phyloP scores from a whole-genome alignment of 352 stramenopile species.

The Pythium coloratum region DNA sequence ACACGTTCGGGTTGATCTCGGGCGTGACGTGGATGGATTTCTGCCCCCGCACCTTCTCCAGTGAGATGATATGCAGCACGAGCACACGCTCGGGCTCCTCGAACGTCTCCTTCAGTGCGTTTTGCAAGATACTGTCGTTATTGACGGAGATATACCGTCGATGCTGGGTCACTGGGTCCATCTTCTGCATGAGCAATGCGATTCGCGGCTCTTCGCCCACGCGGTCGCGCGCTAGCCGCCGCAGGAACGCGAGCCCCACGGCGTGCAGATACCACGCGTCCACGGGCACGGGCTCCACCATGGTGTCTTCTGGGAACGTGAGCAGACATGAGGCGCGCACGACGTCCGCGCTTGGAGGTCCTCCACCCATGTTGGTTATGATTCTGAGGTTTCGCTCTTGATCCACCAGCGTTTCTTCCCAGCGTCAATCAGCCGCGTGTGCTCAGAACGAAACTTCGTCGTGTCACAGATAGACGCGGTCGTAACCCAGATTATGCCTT shows the following conservation, averaged over 20 bases:
- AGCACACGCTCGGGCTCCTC: slow-evolving; percentile 54
- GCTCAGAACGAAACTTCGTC: not conserved
- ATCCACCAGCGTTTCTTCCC: not conserved
- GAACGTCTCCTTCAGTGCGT: slow-evolving; percentile 72
- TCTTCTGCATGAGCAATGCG: slow-evolving; percentile 59
- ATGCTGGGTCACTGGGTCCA: slow-evolving; percentile 27
- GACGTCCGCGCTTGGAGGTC: slow-evolving; percentile 63
- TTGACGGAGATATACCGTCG: slow-evolving; percentile 64
- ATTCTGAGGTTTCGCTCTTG: not conserved
- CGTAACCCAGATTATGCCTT: not conserved
- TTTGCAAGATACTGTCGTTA: slow-evolving; percentile 50
- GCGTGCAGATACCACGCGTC: slow-evolving; percentile 83
- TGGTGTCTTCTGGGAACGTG: slow-evolving; percentile 72
- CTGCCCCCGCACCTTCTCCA: slow-evolving; percentile 49
- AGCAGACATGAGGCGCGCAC: slow-evolving; percentile 82
- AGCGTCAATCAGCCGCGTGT: not conserved
- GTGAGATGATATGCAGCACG: slow-evolving; percentile 73
- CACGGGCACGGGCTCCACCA: slow-evolving; percentile 74
- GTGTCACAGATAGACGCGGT: slow-evolving; percentile 9
- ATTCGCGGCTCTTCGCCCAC: slow-evolving; percentile 60
- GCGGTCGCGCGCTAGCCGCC: slow-evolving; percentile 66
- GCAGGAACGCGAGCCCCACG: slow-evolving; percentile 68
- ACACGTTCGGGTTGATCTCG: slow-evolving; percentile 81
- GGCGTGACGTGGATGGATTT: slow-evolving; percentile 71
- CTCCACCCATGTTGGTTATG: slow-evolving; percentile 55